A percentile compares a stretch with the other conserved stretches of the same genome.
phyloP scores from a whole-genome alignment of 176 grass and related monocot genomes.

The Bolboschoenus planiculmis region DNA sequence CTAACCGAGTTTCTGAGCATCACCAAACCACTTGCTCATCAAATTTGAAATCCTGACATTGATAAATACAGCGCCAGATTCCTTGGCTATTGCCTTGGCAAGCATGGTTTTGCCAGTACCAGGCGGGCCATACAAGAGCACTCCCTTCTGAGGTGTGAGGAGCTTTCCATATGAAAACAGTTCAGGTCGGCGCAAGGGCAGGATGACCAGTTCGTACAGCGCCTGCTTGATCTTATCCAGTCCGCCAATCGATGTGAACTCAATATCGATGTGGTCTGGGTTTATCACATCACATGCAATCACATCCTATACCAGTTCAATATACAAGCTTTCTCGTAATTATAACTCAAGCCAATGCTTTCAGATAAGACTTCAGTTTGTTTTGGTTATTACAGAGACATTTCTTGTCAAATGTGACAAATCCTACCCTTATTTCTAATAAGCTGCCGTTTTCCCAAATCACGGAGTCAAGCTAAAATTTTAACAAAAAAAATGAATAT shows the following conservation, averaged over 20 bases:
- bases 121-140: constrained; percentile 79
- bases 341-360: neutral
- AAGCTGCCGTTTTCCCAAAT: neutral
- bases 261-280: constrained; percentile 76
- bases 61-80: constrained; percentile 89
- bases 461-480: neutral
- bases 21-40: constrained; percentile 99
- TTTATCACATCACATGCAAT: constrained; percentile 98
- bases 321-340: no score
- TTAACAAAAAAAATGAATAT: neutral
- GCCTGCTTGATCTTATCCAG: constrained; percentile 79
- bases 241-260: constrained; percentile 82
- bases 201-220: constrained; percentile 83
- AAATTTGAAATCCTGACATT: constrained; percentile 94
- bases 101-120: constrained; percentile 98
- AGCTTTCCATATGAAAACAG: constrained; percentile 78
- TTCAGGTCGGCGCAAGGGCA: constrained; percentile 73
- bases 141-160: constrained; percentile 89
- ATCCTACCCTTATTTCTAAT: neutral
- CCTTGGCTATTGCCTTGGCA: constrained; percentile 89
- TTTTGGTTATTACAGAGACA: neutral
- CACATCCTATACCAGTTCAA: constrained; percentile 73
- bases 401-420: neutral
- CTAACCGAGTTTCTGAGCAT: constrained; percentile 93
- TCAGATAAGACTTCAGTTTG: neutral